A percentile compares a stretch with the other conserved stretches of the same genome.
These are phyloP conservation scores for Ceratobasidium sp. DNA, from an alignment of 1,284 basidiomycete genomes.

Conservation along the genomic window DNA sequence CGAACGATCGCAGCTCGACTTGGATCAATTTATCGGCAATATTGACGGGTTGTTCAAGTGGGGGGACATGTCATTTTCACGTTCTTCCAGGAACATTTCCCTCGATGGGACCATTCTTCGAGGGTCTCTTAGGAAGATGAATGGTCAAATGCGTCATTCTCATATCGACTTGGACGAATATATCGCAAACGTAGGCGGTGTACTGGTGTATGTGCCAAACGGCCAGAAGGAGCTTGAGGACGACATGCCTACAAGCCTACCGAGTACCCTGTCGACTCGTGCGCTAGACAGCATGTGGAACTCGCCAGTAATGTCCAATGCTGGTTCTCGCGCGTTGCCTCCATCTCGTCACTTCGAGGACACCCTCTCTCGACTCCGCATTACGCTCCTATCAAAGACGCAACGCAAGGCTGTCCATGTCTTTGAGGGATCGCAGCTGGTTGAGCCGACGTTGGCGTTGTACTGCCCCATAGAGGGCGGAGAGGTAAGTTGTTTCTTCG, in stretches of 20 bases:
- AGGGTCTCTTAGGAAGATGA: not conserved
- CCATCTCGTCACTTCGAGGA: constrained; percentile 72
- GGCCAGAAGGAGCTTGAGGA: not conserved
- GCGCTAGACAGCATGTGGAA: constrained; percentile 11
- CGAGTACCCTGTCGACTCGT: not conserved
- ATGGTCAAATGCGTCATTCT: not conserved
- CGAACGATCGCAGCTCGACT: not conserved
- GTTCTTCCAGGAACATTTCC: not conserved
- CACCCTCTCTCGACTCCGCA: constrained; percentile 73
- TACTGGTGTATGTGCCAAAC: too few species aligned
- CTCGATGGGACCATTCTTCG: not conserved
- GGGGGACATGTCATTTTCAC: not conserved
- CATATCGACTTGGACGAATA: not conserved
- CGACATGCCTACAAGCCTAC: not conserved
- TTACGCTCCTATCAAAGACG: constrained; percentile 79
- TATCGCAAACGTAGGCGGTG: not conserved
- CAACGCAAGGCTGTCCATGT: constrained; percentile 74
- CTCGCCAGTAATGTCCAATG: not conserved
- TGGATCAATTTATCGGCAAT: not conserved
- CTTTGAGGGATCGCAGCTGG: constrained; percentile 50
- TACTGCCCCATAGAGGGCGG: constrained; percentile 88
- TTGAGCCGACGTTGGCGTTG: constrained; percentile 78
- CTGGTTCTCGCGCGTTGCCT: constrained; percentile 53
- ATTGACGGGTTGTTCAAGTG: not conserved
- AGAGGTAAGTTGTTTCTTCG: constrained; percentile 51